Percentiles rank a stretch among this genome's conserved stretches.
Evolutionary conservation across 73 alveolate genomes (phyloP).

Genomic region (Tetrahymena borealis): DNA sequence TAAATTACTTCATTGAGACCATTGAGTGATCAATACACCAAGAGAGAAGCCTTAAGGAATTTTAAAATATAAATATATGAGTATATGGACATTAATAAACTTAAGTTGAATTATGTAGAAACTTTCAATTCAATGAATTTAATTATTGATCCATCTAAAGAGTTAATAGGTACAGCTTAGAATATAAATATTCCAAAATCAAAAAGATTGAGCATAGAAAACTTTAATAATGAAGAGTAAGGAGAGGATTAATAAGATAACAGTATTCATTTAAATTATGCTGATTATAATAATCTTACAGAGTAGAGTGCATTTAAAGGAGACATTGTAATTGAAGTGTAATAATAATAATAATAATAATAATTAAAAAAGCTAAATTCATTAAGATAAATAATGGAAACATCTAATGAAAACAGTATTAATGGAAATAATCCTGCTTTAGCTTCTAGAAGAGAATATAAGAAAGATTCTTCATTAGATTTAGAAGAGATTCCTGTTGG

Average conservation of each 20-base stretch:
- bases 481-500: not conserved
- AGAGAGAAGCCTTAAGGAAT: not conserved
- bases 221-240: not conserved
- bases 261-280: no score
- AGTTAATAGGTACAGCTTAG: not conserved
- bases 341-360: no score
- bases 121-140: not conserved
- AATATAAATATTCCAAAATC: not conserved
- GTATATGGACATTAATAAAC: not conserved
- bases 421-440: not conserved
- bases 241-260: no score
- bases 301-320: no score
- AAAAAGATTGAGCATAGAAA: not conserved
- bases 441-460: not conserved
- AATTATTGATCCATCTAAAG: not conserved
- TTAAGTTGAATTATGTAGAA: not conserved
- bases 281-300: no score
- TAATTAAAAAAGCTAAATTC: not conserved
- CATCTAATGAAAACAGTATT: not conserved
- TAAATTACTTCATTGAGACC: not conserved
- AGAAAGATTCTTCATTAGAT: not conserved
- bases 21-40: not conserved
- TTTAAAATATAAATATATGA: not conserved
- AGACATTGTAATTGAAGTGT: no score
- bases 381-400: not conserved